phyloP scores from a whole-genome alignment of 306 rosid species.

The Geum urbanum region DNA sequence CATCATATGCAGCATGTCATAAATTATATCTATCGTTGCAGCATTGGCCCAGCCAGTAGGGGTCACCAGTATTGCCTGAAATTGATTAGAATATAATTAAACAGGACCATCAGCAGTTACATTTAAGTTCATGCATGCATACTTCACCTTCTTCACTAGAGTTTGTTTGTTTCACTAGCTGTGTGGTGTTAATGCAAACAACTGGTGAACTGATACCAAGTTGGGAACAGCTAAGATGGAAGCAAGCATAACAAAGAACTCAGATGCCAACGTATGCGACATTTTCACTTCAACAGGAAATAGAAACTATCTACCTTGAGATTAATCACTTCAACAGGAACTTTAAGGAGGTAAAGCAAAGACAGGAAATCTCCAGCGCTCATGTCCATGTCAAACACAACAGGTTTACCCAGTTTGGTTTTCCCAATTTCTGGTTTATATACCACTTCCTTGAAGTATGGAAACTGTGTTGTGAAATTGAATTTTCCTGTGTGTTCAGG shows the following conservation, averaged over 20 bases:
- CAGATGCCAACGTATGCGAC: not conserved
- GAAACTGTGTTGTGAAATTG: slow-evolving; percentile 77
- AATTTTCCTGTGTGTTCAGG: slow-evolving; percentile 57
- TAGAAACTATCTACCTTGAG: slow-evolving; percentile 50
- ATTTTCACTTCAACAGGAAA: not conserved
- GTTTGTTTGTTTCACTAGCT: not conserved
- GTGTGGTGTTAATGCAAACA: no score
- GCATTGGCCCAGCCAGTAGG: slow-evolving; percentile 96
- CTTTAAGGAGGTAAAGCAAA: slow-evolving; percentile 72
- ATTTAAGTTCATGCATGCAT: not conserved
- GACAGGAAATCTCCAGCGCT: slow-evolving; percentile 93
- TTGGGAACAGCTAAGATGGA: not conserved
- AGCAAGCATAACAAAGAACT: not conserved
- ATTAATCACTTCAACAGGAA: slow-evolving; percentile 67
- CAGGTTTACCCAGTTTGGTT: slow-evolving; percentile 57
- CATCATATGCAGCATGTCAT: slow-evolving; percentile 93
- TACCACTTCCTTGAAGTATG: slow-evolving; percentile 55
- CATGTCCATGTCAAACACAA: slow-evolving; percentile 96
- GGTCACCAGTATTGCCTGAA: slow-evolving; percentile 77
- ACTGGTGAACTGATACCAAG: no score
- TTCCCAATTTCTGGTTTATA: slow-evolving; percentile 56
- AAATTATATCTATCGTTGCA: slow-evolving; percentile 76
- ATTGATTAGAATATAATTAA: not conserved
- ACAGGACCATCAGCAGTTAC: not conserved
- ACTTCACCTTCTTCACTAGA: not conserved